Evolutionary conservation across 768 basidiomycete species (phyloP).

Genomic region (Dacryopinax primogenitus): DNA sequence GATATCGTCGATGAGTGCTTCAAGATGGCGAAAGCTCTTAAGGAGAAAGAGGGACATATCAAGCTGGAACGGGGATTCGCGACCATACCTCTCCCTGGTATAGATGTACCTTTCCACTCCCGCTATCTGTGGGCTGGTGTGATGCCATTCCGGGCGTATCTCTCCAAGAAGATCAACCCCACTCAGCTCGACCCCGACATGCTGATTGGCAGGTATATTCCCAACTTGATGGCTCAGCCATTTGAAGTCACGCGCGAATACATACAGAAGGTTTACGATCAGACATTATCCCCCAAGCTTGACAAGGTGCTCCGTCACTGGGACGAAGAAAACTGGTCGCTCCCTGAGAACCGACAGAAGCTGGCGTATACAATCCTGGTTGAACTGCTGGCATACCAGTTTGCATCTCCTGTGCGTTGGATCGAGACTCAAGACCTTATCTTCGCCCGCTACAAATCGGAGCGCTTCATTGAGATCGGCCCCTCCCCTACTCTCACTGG

Average conservation of each 20-base stretch:
- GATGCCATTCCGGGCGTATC: constrained; percentile 90
- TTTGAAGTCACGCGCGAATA: constrained; percentile 77
- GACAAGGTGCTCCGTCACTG: constrained; percentile 89
- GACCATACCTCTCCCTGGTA: constrained; percentile 87
- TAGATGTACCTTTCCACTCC: constrained; percentile 99
- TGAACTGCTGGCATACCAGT: constrained; percentile 94
- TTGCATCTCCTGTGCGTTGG: constrained; percentile 97
- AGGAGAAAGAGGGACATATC: constrained; percentile 69
- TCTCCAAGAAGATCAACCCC: constrained; percentile 96
- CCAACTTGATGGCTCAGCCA: constrained; percentile 84
- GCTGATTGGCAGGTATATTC: constrained; percentile 89
- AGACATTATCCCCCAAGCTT: constrained; percentile 88
- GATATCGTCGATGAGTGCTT: constrained; percentile 81
- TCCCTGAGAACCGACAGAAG: constrained; percentile 70
- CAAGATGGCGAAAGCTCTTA: constrained; percentile 59
- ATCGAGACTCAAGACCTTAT: constrained; percentile 96
- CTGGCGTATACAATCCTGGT: constrained; percentile 94
- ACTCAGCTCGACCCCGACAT: constrained; percentile 86
- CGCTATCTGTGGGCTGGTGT: constrained; percentile 98
- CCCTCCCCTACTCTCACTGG: constrained; percentile 93
- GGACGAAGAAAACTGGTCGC: constrained; percentile 84
- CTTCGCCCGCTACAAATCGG: constrained; percentile 74
- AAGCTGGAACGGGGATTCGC: constrained; percentile 94
- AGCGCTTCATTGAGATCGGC: constrained; percentile 89
- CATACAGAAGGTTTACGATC: constrained; percentile 89